Percentiles rank a stretch among this genome's conserved stretches.
Evolutionary conservation across 2,329 filamentous ascomycete species (phyloP).

Genomic region (Colletotrichum shisoi): DNA sequence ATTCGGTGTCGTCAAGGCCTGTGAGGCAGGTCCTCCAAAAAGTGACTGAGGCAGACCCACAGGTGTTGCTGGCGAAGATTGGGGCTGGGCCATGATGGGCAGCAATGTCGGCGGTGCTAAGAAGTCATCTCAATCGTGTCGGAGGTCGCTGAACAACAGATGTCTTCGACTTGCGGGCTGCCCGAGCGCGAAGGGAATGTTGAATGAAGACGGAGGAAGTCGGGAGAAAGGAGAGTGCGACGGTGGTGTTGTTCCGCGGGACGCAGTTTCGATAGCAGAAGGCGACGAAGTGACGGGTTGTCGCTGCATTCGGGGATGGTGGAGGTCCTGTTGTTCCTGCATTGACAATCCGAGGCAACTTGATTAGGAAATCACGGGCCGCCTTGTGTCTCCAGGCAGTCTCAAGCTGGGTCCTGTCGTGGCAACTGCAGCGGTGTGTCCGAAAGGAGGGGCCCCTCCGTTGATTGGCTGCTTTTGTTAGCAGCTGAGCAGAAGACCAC

Average conservation of each 20-base stretch:
- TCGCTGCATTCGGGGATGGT: conserved; percentile 28
- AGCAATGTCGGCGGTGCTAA: conserved; percentile 18
- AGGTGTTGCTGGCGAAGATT: conserved; percentile 53
- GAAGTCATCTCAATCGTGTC: conserved; percentile 32
- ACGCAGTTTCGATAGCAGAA: conserved; percentile 22
- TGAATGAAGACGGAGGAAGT: not conserved
- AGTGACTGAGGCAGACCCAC: conserved; percentile 54
- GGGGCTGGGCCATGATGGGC: conserved; percentile 51
- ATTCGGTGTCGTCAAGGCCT: conserved; percentile 42
- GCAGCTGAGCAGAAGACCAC: conserved; percentile 1
- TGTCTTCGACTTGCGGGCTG: conserved; percentile 9
- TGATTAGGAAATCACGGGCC: conserved; percentile 37
- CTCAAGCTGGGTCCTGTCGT: conserved; percentile 18
- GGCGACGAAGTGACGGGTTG: conserved; percentile 19
- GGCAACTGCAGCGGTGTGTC: conserved; percentile 29
- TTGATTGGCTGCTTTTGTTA: conserved; percentile 16
- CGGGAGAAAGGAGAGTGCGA: conserved; percentile 1
- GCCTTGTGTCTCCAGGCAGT: conserved; percentile 15
- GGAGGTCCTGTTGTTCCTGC: conserved; percentile 34
- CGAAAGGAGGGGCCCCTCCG: conserved; percentile 9
- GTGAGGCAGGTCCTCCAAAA: conserved; percentile 55
- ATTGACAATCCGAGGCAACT: conserved; percentile 36
- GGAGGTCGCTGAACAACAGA: conserved; percentile 7
- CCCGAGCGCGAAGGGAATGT: not conserved
- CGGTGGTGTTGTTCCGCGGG: not conserved